Evolutionary conservation across 257 asterid species (phyloP).

Genomic region (Nicotiana obtusifolia): DNA sequence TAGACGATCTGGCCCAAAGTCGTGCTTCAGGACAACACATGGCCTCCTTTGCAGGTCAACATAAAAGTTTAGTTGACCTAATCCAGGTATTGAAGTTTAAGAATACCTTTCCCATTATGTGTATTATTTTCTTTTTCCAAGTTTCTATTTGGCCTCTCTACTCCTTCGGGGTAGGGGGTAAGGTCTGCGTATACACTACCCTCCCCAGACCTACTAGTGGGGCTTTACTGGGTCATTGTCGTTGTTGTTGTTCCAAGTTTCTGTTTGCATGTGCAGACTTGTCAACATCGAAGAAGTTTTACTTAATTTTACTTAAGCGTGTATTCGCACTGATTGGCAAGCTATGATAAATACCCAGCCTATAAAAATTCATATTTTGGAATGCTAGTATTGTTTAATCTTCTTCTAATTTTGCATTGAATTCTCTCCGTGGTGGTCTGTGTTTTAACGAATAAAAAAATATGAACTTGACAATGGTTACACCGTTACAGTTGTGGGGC

Average conservation of each 20-base stretch:
- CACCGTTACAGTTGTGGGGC: background rate
- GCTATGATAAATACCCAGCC: background rate
- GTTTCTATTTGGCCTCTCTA: background rate
- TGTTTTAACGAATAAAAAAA: background rate
- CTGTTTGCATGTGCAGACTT: background rate
- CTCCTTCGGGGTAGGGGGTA: too few species aligned
- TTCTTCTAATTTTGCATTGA: too few species aligned
- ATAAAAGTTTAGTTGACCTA: constrained; percentile 64
- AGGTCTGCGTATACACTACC: too few species aligned
- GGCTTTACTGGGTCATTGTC: too few species aligned
- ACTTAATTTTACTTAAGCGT: background rate
- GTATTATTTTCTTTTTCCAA: background rate
- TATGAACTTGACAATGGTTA: too few species aligned
- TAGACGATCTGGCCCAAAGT: constrained; percentile 33
- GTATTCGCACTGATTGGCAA: background rate
- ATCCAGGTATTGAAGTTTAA: constrained; percentile 50
- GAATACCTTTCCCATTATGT: constrained; percentile 7
- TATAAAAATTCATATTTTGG: background rate
- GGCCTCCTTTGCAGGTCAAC: constrained; percentile 42
- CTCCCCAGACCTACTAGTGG: too few species aligned
- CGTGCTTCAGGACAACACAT: constrained; percentile 23
- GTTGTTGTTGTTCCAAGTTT: background rate
- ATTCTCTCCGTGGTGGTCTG: background rate
- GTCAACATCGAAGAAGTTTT: background rate
- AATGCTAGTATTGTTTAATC: background rate